These are phyloP conservation scores for Chamaecrista fasciculata DNA, from an alignment of 306 rosid genomes.

Conservation along the genomic window DNA sequence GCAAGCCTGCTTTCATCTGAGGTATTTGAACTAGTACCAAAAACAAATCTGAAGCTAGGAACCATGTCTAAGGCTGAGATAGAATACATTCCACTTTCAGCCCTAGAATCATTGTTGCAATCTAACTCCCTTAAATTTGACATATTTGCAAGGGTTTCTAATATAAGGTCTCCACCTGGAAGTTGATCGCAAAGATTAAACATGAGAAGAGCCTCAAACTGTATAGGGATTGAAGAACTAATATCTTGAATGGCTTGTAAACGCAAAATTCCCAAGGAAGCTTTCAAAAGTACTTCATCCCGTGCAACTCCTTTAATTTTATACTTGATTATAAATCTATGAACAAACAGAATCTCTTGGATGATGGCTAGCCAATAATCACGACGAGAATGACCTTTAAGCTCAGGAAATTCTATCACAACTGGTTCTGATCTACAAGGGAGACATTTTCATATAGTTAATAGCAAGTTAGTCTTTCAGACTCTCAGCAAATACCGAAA, in stretches of 20 bases:
- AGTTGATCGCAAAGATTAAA: constrained; percentile 91
- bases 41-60: constrained; percentile 70
- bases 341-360: constrained; percentile 73
- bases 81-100: constrained; percentile 67
- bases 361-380: constrained; percentile 95
- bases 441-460: constrained; percentile 31
- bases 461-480: constrained; percentile 18
- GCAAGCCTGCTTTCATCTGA: constrained; percentile 57
- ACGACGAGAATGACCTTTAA: constrained; percentile 93
- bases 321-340: constrained; percentile 66
- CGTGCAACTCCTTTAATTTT: constrained; percentile 63
- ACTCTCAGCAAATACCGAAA: neutral
- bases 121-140: constrained; percentile 48
- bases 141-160: constrained; percentile 84
- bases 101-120: constrained; percentile 39
- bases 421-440: constrained; percentile 83
- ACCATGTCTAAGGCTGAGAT: constrained; percentile 76
- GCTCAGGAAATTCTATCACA: constrained; percentile 93
- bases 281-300: constrained; percentile 81
- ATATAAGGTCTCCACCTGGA: constrained; percentile 98
- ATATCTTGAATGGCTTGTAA: constrained; percentile 85
- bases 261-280: constrained; percentile 83
- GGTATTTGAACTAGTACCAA: constrained; percentile 60
- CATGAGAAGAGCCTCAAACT: constrained; percentile 62
- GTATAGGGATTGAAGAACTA: constrained; percentile 46